A percentile compares a stretch with the other conserved stretches of the same genome.
phyloP scores from a whole-genome alignment of 2,329 filamentous ascomycete species.

The Massarina eburnea region DNA sequence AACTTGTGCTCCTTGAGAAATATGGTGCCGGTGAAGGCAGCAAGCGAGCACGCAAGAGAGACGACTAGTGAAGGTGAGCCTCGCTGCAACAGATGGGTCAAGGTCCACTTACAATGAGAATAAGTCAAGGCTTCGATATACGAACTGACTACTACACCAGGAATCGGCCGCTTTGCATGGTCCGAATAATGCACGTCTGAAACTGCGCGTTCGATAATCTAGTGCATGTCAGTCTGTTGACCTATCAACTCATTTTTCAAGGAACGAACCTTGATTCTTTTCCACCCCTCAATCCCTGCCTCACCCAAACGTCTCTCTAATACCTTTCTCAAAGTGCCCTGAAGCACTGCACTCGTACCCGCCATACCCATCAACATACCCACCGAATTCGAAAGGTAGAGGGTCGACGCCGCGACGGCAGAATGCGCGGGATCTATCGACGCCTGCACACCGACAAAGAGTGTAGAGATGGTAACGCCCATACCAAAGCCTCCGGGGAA shows the following conservation, averaged over 20 bases:
- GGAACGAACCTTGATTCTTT: conserved; percentile 8
- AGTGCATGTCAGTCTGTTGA: not conserved
- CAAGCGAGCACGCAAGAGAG: conserved; percentile 17
- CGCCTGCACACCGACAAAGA: conserved; percentile 31
- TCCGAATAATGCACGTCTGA: conserved; percentile 23
- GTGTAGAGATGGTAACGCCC: conserved; percentile 25
- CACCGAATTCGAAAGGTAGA: conserved; percentile 21
- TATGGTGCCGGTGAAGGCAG: conserved; percentile 18
- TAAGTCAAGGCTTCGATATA: conserved; percentile 27
- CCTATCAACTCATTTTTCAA: not conserved
- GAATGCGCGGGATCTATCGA: conserved; percentile 18
- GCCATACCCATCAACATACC: conserved; percentile 28
- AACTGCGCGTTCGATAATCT: conserved; percentile 23
- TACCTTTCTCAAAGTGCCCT: conserved; percentile 16
- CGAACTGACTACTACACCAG: conserved; percentile 13
- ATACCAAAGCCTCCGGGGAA: conserved; percentile 30
- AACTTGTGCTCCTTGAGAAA: conserved; percentile 24
- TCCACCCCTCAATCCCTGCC: conserved; percentile 8
- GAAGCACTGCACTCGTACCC: conserved; percentile 24
- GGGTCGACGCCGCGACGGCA: conserved; percentile 22
- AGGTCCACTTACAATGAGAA: conserved; percentile 20
- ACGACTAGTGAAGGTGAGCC: conserved; percentile 14
- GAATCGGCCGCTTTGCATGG: conserved; percentile 15
- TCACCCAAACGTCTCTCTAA: conserved; percentile 15
- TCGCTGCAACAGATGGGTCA: not conserved